phyloP scores from a whole-genome alignment of 169 alveolate species.

The Plasmodium malariae region DNA sequence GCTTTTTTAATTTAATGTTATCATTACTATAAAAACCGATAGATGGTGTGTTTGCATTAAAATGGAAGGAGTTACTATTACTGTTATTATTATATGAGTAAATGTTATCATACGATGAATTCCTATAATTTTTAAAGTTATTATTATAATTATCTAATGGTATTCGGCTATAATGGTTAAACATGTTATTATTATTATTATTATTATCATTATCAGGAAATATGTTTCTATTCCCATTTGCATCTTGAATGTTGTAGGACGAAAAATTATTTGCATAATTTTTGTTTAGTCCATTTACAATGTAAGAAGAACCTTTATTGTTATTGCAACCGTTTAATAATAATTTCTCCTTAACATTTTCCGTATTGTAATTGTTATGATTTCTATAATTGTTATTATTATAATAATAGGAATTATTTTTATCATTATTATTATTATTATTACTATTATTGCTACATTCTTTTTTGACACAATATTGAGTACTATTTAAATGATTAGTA shows the following conservation, averaged over 20 bases:
- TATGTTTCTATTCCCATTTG: constrained; percentile 11
- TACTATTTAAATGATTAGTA: not conserved
- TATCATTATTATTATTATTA: constrained; percentile 8
- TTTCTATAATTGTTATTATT: not conserved
- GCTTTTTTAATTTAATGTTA: constrained; percentile 2
- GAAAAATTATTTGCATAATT: constrained; percentile 6
- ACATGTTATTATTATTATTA: not conserved
- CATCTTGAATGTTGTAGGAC: not conserved
- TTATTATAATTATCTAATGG: not conserved
- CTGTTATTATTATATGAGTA: not conserved
- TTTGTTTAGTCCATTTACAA: not conserved
- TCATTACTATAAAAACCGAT: constrained; percentile 20
- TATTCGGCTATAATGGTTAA: constrained; percentile 13
- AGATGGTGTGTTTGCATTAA: not conserved
- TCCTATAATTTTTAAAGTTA: constrained; percentile 3
- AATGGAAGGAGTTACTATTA: not conserved
- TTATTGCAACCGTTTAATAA: not conserved
- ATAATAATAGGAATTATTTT: not conserved
- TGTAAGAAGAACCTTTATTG: not conserved
- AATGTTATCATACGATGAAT: constrained; percentile 32
- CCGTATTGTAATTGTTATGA: not conserved
- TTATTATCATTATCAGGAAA: constrained; percentile 1
- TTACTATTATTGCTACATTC: not conserved
- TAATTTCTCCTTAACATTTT: no score
- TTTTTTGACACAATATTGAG: not conserved